Evolutionary conservation across 2,329 filamentous ascomycete species (phyloP), one percentile per base, ranked within the genome.

Genomic region (Emergomyces orientalis): DNA sequence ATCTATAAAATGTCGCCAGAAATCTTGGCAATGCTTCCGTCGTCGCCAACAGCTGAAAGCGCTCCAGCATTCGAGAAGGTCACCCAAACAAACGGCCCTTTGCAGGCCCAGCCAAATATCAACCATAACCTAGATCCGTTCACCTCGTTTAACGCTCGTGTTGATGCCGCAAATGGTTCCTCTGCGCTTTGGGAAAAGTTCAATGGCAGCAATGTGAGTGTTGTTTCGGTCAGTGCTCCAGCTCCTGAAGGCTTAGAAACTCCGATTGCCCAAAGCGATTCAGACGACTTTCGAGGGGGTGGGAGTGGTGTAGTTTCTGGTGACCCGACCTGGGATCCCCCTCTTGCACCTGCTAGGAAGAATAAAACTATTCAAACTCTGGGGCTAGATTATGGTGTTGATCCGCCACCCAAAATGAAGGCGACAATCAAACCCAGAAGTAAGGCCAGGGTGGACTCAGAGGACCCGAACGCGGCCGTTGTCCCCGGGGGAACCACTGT

Each of bases 1-100:
- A 89, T 97, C 65, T 99, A 96, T 78, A 91, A 87, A 72, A 78
- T 88, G 69, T 90, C 83, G 19, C 78, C 82, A 27, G 86, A 89
- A 66, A 82, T 89, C 75, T 75, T 83, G 61, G 76, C 79, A 32
- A 74, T 81, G 58, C 74, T 85, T 47, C 73, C 75, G 43, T 68
- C 73, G 3, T 65, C 72, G n/a, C 67, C 71, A 19, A 69, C 71
- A 6, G 72, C 72, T 27, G 74, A 76, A 30, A 64, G 66, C 7
- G 66, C 71, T 34, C 51, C 69, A 3, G 64, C 66, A 17, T 66
- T 71, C 19, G 77, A 79, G 22, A 76, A 73, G 60, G 63, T 66
- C 1, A 60, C 66, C 41, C 64, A 72, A 9, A 65, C 73, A n/a
- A 72, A 71, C 65, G 71, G 70, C 1, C 69, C 72, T 1, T 66